Evolutionary conservation across 805 yeast genomes (phyloP).

Genomic region (Pichia heedii): DNA sequence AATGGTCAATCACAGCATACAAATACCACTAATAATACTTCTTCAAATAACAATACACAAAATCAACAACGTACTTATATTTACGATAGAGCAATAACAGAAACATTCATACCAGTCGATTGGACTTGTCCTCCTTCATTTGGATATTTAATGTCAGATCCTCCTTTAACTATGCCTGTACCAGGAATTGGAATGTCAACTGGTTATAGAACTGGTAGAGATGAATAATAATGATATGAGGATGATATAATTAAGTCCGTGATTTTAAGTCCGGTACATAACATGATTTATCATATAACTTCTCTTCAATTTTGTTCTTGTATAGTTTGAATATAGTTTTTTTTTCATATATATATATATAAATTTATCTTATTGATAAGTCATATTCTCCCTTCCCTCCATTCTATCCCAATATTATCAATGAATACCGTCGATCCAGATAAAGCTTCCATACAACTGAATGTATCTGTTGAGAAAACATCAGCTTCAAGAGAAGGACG

Average conservation of each 20-base stretch:
- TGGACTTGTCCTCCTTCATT: conserved; percentile 20
- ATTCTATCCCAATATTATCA: no score
- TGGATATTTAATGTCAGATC: conserved; percentile 18
- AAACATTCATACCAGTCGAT: conserved; percentile 23
- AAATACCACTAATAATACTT: conserved; percentile 1
- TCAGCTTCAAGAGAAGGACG: conserved; percentile 46
- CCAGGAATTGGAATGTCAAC: conserved; percentile 20
- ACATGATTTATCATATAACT: no score
- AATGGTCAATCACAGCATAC: neutral
- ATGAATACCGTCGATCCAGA: neutral
- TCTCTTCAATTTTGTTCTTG: no score
- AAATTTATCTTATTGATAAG: no score
- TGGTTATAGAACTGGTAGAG: conserved; percentile 23
- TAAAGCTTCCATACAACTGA: neutral
- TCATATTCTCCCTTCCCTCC: no score
- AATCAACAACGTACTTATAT: conserved; percentile 10
- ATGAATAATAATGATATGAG: conserved; percentile 1
- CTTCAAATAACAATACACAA: conserved; percentile 10
- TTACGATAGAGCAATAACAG: conserved; percentile 25
- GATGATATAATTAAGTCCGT: no score
- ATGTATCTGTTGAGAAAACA: neutral
- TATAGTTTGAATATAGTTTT: no score
- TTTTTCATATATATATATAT: no score
- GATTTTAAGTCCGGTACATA: no score
- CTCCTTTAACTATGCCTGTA: conserved; percentile 22